Percentiles rank a stretch among this genome's conserved stretches.
Evolutionary conservation across 371 early-diverging fungal species (phyloP).

Genomic region (Amoeboaphelidium occidentale): DNA sequence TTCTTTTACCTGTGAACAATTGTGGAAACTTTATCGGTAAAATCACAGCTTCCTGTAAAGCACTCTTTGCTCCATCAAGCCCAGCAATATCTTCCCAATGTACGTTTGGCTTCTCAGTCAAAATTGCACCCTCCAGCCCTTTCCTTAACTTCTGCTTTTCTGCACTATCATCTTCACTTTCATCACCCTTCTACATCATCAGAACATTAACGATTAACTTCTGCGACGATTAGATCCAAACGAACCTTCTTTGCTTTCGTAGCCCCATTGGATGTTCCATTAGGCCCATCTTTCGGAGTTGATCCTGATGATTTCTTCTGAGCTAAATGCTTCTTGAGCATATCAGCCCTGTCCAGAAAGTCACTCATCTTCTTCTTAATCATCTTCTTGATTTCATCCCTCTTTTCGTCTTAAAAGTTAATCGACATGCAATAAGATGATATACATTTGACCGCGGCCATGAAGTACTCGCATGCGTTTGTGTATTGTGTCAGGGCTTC

Average conservation of each 20-base stretch:
- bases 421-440: not conserved
- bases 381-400: slow-evolving; percentile 56
- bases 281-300: slow-evolving; percentile 9
- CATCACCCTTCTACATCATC: slow-evolving; percentile 16
- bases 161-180: slow-evolving; percentile 22
- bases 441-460: slow-evolving; percentile 81
- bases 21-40: slow-evolving; percentile 92
- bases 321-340: slow-evolving; percentile 55
- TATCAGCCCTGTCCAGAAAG: slow-evolving; percentile 80
- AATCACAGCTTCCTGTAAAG: slow-evolving; percentile 94
- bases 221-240: slow-evolving; percentile 3
- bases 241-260: slow-evolving; percentile 3
- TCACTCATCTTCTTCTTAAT: slow-evolving; percentile 70
- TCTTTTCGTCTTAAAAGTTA: slow-evolving; percentile 55
- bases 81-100: slow-evolving; percentile 96
- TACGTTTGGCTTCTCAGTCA: slow-evolving; percentile 84
- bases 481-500: slow-evolving; percentile 70
- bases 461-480: slow-evolving; percentile 69
- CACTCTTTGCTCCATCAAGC: slow-evolving; percentile 89
- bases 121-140: slow-evolving; percentile 33
- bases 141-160: slow-evolving; percentile 18
- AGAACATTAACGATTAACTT: slow-evolving; percentile 4
- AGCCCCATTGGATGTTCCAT: slow-evolving; percentile 5
- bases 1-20: slow-evolving; percentile 70
- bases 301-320: slow-evolving; percentile 36